These are phyloP conservation scores for Saccharomyces hybrid DNA, from an alignment of 1,139 yeast genomes.

Conservation along the genomic window DNA sequence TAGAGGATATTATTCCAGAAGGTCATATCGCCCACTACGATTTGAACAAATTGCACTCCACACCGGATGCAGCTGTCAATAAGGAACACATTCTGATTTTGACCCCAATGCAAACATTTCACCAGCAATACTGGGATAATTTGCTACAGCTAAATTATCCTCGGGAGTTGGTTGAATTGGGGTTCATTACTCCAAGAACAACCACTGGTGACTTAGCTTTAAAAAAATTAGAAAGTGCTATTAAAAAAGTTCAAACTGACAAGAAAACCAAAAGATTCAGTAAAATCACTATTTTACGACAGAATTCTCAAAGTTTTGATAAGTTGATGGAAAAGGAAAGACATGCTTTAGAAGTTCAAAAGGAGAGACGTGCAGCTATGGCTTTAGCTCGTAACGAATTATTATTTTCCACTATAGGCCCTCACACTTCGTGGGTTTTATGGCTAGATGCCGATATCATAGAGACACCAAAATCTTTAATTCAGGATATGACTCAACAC, in stretches of 20 bases:
- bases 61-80: constrained; percentile 61
- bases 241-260: constrained; percentile 58
- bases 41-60: constrained; percentile 64
- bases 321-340: constrained; percentile 73
- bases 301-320: constrained; percentile 70
- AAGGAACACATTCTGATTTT: constrained; percentile 74
- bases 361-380: constrained; percentile 83
- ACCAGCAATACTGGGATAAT: constrained; percentile 82
- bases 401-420: constrained; percentile 80
- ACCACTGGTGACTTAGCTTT: constrained; percentile 74
- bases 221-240: constrained; percentile 59
- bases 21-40: constrained; percentile 81
- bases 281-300: constrained; percentile 80
- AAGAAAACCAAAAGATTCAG: constrained; percentile 56
- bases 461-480: constrained; percentile 72
- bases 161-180: constrained; percentile 74
- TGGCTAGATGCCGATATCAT: constrained; percentile 95
- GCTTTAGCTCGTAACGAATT: constrained; percentile 89
- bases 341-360: constrained; percentile 70
- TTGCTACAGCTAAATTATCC: constrained; percentile 69
- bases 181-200: constrained; percentile 81
- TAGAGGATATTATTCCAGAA: constrained; percentile 48
- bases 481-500: constrained; percentile 83
- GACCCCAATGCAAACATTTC: constrained; percentile 83
- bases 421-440: constrained; percentile 86